phyloP scores from a whole-genome alignment of 2,329 filamentous ascomycete genomes.

The Aureobasidium sp. region DNA sequence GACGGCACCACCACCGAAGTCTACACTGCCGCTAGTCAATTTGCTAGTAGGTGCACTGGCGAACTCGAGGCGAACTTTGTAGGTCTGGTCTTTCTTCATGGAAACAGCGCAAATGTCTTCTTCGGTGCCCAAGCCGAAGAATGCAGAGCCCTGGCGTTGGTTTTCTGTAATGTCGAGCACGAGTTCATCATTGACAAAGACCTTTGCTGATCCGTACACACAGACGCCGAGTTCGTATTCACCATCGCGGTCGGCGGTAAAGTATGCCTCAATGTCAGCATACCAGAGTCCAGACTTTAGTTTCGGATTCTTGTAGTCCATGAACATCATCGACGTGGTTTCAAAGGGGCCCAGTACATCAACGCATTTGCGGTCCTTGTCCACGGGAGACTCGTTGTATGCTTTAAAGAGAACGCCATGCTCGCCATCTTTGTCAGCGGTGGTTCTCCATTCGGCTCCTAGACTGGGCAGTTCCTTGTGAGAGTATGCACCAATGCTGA shows the following conservation, averaged over 20 bases:
- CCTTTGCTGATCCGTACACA: constrained; percentile 38
- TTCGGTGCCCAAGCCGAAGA: constrained; percentile 48
- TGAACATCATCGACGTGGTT: constrained; percentile 34
- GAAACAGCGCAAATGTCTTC: constrained; percentile 27
- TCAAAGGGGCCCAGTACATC: constrained; percentile 38
- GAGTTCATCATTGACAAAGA: not conserved
- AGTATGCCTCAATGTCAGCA: no score
- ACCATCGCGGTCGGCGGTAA: constrained; percentile 19
- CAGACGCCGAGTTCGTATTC: constrained; percentile 58
- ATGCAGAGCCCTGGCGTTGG: constrained; percentile 51
- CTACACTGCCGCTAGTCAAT: not conserved
- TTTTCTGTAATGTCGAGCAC: constrained; percentile 39
- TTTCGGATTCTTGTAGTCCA: constrained; percentile 41
- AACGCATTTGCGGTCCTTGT: no score
- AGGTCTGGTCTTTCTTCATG: constrained; percentile 41
- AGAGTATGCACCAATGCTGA: no score
- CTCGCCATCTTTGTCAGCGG: no score
- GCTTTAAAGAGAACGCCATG: no score
- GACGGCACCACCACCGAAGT: not conserved
- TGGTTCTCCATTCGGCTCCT: no score
- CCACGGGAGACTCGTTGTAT: no score
- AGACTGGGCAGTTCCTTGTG: no score
- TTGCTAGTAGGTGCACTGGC: not conserved
- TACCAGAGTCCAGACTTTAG: constrained; percentile 26
- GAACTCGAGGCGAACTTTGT: not conserved